These are phyloP conservation scores for Apiospora arundinis DNA, from an alignment of 2,329 filamentous ascomycete species.

Conservation along the genomic window DNA sequence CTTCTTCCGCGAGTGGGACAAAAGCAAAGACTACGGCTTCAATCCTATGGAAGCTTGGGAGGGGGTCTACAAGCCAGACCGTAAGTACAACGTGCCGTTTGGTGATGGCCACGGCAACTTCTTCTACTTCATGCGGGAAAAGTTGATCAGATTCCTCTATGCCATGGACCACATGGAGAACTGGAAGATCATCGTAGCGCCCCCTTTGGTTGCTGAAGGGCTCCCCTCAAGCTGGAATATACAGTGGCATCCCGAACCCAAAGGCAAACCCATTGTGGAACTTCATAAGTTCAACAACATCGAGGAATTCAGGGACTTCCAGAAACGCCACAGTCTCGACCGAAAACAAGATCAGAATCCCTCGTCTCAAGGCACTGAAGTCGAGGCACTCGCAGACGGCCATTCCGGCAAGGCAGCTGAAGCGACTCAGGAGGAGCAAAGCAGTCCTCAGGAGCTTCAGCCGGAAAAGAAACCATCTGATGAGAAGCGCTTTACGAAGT, in stretches of 20 bases:
- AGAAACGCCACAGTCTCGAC: not conserved
- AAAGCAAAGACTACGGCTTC: not conserved
- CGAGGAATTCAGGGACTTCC: no score
- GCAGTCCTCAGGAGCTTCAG: not conserved
- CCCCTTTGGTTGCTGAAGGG: not conserved
- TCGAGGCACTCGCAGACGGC: not conserved
- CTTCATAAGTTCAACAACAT: no score
- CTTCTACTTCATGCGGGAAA: conserved; percentile 5
- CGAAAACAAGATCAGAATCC: not conserved
- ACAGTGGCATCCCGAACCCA: not conserved
- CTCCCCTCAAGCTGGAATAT: not conserved
- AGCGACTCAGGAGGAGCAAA: not conserved
- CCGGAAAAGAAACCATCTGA: not conserved
- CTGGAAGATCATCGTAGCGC: not conserved
- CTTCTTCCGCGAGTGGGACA: not conserved
- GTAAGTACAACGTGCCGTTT: not conserved
- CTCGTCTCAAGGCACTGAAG: not conserved
- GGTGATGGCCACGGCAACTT: conserved; percentile 3
- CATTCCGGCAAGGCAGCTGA: not conserved
- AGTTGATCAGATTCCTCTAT: not conserved
- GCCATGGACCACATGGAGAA: not conserved
- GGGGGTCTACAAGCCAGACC: not conserved
- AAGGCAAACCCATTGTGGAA: no score
- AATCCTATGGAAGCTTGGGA: not conserved
- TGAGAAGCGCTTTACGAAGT: not conserved